Evolutionary conservation across 2,329 filamentous ascomycete species (phyloP), one percentile per base, ranked within the genome.

Genomic region (Clonostachys rosea): DNA sequence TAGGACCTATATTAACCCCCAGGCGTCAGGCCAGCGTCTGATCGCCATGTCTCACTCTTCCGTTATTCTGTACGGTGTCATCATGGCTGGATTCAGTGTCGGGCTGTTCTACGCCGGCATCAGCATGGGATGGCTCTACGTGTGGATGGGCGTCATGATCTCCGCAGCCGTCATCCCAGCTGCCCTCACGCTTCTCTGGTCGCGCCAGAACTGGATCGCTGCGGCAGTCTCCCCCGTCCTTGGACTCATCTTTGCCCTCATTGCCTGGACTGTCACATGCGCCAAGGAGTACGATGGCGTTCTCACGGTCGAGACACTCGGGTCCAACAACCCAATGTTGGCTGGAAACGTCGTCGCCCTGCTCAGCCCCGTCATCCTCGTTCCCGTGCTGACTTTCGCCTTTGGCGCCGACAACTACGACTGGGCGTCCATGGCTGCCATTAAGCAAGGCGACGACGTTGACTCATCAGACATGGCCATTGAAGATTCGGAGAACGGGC

Each of bases 101-200:
- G 88, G 85, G 1, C 76, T 91, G 1, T 80, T 71, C 61, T 84
- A 86, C 52, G 81, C 78, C 7, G 82, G 84, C 14, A 85, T 94
- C 47, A 84, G 80, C 6, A 91, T 94, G 85, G 89, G 87, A 12
- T 91, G 89, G 56, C 73, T 92, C 5, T 94, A 92, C 60, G 72
- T 94, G 8, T 78, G 94, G 58, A 94, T 94, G 87, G 89, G 89
- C 13, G 86, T 89, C 45, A 88, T 94, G 56, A 91, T 94, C 58
- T 88, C 84, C 2, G 80, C 86, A 0, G 88, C 87, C 3, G 87
- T 92, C 5, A 75, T 95, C 13, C 89, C 89, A 0, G 86, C 87
- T 0, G 84, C 87, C 0, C 71, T 94, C 52, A 86, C 88, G 0
- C 76, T 95, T 1, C 74, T 89, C 52, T 95, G 89, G 87, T 79